Evolutionary conservation across 1,284 basidiomycete species (phyloP), one percentile per base, ranked within the genome.

Genomic region (Chalciporus sp.): DNA sequence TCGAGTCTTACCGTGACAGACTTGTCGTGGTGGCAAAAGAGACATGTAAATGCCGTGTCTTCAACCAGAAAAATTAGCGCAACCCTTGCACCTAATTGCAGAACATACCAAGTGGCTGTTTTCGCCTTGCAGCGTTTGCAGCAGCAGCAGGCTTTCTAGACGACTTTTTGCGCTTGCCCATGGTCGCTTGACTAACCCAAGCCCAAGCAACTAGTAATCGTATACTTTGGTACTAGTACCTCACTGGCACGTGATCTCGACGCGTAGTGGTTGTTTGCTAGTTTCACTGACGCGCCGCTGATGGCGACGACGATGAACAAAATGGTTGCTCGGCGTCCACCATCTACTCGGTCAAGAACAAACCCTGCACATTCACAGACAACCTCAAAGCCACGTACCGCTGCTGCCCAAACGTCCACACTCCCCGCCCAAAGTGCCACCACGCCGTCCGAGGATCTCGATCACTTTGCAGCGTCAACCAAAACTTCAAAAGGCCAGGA

Each of bases 1-100:
- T 93, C 89, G 62, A 95, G 80, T 69, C 91, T 84, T 51, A 94
- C 92, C 11, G 86, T 90, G 51, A 95, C 92, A 19, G 92, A 90
- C 66, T 90, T 91, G 67, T 94, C 90, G 69, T 95, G 92, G 73
- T 94, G 87, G 72, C 92, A 95, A 72, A 94, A 95, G n/a, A 95
- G 76, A 70, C 89, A 92, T 28, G 89, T 90, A 68, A 92, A 92
- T 42, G 83, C 77, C 7, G 85, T 87, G 59, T 91, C 90, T 92
- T 68, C 42, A 27, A 51, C 53, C 49, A 45, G 48, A 33, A 42
- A 51, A 49, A 37, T 55, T 16, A 58, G 54, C 47, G 17, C 20
- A 20, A 47, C 42, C 42, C 55, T 8, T 49, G 44, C 53, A 48
- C 14, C 41, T 35, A 44, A 47, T 40, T 44, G 43, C 42, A 31